Evolutionary conservation across 2,329 filamentous ascomycete genomes (phyloP), one percentile per base, ranked within the genome.

Genomic region (Ophiostoma sp.): DNA sequence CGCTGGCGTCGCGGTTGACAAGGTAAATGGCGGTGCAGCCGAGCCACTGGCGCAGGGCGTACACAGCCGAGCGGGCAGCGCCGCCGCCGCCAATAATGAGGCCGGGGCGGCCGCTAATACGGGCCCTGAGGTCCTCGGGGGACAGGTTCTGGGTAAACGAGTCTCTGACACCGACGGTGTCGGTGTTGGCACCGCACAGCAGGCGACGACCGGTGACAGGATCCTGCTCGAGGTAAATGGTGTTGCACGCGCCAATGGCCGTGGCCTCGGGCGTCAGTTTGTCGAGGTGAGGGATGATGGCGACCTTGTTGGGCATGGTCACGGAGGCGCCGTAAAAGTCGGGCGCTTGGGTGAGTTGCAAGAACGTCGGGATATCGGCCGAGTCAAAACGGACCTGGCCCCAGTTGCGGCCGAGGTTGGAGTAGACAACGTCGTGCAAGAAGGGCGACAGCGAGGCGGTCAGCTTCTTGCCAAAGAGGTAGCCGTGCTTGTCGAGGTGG

Each of bases 301-400:
- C 86, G 33, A 95, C 88, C 81, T 96, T 95, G 84, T 93, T 90
- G 0, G 93, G 93, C 93, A 95, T 96, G 25, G 93, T 95, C 50
- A 95, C 90, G 3, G 91, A 89, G 28, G 91, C 89, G 72, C 91
- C 91, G 78, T 90, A 91, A 80, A 90, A 92, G 76, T 86, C 83
- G 19, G 87, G 86, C 75, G 90, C 82, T 74, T 85, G 83, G 45
- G 88, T 84, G 8, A 91, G 82, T 25, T 82, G 75, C 28, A 89
- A 79, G 76, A 88, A 89, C 28, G 80, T 77, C 8, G 80, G 75
- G 75, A 89, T 84, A 75, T 87, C 83, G 39, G 81, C 81, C 2
- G 87, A 88, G 75, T 89, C 87, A 33, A 88, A 83, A 15, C 87
- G 82, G 42, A 84, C 78, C 76, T 89, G 87, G 72, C 81, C 83